Evolutionary conservation across 2,329 filamentous ascomycete species (phyloP).

Genomic region (Penicillium sp.): DNA sequence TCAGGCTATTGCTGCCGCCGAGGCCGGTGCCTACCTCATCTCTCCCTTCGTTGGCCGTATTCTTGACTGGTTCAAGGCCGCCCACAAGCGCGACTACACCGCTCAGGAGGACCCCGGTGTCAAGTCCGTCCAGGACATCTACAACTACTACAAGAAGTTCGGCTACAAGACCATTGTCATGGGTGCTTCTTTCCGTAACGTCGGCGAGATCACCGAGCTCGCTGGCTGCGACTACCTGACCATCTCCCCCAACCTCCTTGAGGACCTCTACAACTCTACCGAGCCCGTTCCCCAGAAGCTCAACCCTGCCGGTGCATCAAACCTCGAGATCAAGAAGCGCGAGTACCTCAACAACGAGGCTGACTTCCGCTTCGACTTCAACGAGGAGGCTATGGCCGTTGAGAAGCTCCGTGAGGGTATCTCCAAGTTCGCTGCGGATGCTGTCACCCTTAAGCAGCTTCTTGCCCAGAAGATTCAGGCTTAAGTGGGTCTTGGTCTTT

Average conservation of each 20-base stretch:
- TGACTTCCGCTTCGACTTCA: constrained; percentile 96
- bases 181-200: constrained; percentile 97
- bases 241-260: constrained; percentile 93
- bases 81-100: constrained; percentile 87
- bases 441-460: constrained; percentile 87
- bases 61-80: constrained; percentile 98
- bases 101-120: constrained; percentile 94
- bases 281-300: constrained; percentile 90
- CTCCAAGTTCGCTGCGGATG: constrained; percentile 97
- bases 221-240: constrained; percentile 98
- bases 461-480: constrained; percentile 77
- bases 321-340: constrained; percentile 79
- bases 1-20: constrained; percentile 92
- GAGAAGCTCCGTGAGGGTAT: constrained; percentile 99
- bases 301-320: constrained; percentile 61
- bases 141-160: constrained; percentile 99
- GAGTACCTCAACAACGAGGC: constrained; percentile 86
- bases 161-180: constrained; percentile 99
- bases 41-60: constrained; percentile 99
- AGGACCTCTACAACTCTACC: constrained; percentile 84
- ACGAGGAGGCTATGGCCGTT: constrained; percentile 98
- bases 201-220: constrained; percentile 95
- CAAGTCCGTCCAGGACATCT: constrained; percentile 87
- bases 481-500: constrained; percentile 22
- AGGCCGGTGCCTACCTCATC: constrained; percentile 95